A percentile compares a stretch with the other conserved stretches of the same genome.
Evolutionary conservation across 2,329 filamentous ascomycete genomes (phyloP).

Genomic region (Aspergillus texensis): DNA sequence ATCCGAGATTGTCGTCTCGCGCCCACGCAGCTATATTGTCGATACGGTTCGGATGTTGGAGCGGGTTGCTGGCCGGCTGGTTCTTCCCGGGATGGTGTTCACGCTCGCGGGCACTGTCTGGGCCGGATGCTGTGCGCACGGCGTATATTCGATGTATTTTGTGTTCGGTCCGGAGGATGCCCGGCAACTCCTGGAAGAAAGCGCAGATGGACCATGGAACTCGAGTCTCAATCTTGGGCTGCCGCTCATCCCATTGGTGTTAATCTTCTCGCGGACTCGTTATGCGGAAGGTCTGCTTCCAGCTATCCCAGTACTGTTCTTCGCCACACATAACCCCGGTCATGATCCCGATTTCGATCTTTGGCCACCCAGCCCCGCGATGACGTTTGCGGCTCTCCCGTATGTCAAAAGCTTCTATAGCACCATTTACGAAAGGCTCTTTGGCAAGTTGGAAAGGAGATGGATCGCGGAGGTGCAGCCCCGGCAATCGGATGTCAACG

Average conservation of each 20-base stretch:
- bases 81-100: conserved; percentile 66
- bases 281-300: conserved; percentile 66
- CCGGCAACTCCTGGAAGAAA: conserved; percentile 53
- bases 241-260: conserved; percentile 67
- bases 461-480: conserved; percentile 68
- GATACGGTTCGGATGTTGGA: conserved; percentile 65
- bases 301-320: conserved; percentile 61
- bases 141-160: conserved; percentile 64
- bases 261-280: conserved; percentile 68
- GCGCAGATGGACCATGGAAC: conserved; percentile 41
- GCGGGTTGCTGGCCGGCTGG: conserved; percentile 58
- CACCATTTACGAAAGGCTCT: conserved; percentile 61
- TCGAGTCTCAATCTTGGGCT: conserved; percentile 62
- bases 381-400: conserved; percentile 67
- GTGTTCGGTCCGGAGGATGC: conserved; percentile 68
- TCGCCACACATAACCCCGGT: conserved; percentile 50
- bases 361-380: conserved; percentile 68
- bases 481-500: conserved; percentile 47
- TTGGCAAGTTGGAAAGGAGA: conserved; percentile 58
- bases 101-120: conserved; percentile 51
- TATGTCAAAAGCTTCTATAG: conserved; percentile 68
- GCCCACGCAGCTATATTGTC: conserved; percentile 74
- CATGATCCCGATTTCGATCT: conserved; percentile 56
- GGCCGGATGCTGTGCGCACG: conserved; percentile 59
- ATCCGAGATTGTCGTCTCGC: conserved; percentile 72